These are phyloP conservation scores for Cyclotella sp. DNA, from an alignment of 108 stramenopile genomes.

Conservation along the genomic window DNA sequence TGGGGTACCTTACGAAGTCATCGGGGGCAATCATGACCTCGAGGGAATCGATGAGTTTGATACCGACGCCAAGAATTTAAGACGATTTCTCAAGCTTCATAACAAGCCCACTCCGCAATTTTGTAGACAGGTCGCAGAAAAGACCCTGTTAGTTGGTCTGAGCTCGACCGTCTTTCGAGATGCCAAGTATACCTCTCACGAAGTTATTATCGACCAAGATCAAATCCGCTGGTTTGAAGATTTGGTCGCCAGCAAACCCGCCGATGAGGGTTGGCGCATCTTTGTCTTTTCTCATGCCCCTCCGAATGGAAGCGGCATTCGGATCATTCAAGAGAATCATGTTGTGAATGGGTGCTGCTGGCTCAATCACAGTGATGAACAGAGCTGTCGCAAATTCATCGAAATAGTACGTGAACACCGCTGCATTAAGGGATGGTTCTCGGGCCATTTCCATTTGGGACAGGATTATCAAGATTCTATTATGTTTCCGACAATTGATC, in stretches of 20 bases:
- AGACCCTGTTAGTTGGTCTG: constrained; percentile 91
- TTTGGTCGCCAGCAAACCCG: constrained; percentile 65
- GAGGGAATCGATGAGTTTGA: constrained; percentile 94
- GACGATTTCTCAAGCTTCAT: constrained; percentile 66
- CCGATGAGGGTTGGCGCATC: constrained; percentile 90
- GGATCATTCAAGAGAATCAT: constrained; percentile 90
- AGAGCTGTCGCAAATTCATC: constrained; percentile 72
- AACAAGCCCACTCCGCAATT: constrained; percentile 85
- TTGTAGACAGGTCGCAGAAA: constrained; percentile 78
- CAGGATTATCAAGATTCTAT: constrained; percentile 69
- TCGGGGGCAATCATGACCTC: constrained; percentile 82
- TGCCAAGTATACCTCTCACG: constrained; percentile 88
- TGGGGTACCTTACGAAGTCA: constrained; percentile 56
- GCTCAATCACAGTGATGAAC: constrained; percentile 76
- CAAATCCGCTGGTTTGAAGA: constrained; percentile 94
- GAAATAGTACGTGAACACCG: constrained; percentile 80
- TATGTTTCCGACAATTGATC: constrained; percentile 67
- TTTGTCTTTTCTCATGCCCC: constrained; percentile 97
- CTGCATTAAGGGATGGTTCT: constrained; percentile 92
- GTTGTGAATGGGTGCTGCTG: constrained; percentile 90
- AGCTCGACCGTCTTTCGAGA: constrained; percentile 86
- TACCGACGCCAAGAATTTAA: constrained; percentile 86
- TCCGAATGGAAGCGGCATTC: constrained; percentile 85
- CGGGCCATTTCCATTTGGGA: constrained; percentile 94
- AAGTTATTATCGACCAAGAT: constrained; percentile 86